Percentiles rank a stretch among this genome's conserved stretches.
Evolutionary conservation across 2,329 filamentous ascomycete species (phyloP).

Genomic region (Ophiostoma montium): DNA sequence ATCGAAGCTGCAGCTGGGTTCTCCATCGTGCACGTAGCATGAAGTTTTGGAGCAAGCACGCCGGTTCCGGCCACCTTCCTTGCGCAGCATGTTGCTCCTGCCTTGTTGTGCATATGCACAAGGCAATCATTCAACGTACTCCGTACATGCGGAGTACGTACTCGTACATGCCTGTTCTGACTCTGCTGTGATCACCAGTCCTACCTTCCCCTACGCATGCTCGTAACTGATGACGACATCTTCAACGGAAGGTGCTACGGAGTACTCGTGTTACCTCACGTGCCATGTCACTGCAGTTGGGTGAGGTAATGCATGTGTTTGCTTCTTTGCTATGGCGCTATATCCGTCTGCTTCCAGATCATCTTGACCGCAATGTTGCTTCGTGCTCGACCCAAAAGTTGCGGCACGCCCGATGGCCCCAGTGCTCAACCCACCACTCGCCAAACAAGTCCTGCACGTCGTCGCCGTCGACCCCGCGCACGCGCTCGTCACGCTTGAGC

Average conservation of each 20-base stretch:
- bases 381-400: slow-evolving; percentile 79
- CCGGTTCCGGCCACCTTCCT: too few relatives aligned
- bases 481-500: slow-evolving; percentile 71
- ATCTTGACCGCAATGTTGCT: slow-evolving; percentile 37
- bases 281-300: too few relatives aligned
- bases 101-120: too few relatives aligned
- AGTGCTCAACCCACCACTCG: slow-evolving; percentile 91
- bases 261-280: background rate
- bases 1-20: background rate
- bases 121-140: too few relatives aligned
- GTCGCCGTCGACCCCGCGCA: slow-evolving; percentile 54
- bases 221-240: too few relatives aligned
- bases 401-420: slow-evolving; percentile 66
- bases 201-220: too few relatives aligned
- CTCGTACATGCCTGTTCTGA: background rate
- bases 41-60: too few relatives aligned
- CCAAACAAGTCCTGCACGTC: slow-evolving; percentile 81
- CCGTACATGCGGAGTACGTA: too few relatives aligned
- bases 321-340: background rate
- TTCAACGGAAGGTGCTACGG: too few relatives aligned
- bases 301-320: too few relatives aligned
- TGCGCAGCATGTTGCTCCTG: too few relatives aligned
- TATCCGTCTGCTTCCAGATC: background rate
- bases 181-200: background rate
- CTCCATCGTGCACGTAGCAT: too few relatives aligned